These are phyloP conservation scores for Ambrosia hybrid DNA, from an alignment of 140 eudicot species.

Conservation along the genomic window DNA sequence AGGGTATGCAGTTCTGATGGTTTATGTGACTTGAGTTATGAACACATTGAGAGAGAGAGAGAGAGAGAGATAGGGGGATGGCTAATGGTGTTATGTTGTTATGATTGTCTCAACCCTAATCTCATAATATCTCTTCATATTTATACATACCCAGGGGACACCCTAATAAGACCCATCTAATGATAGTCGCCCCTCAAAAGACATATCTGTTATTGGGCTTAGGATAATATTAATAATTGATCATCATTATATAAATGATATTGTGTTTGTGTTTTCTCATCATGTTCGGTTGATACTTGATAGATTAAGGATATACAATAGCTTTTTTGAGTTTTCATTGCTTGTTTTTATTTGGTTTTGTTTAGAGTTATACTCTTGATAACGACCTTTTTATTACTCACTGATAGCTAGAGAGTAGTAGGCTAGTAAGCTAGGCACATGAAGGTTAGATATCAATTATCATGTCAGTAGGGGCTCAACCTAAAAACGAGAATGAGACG, in stretches of 20 bases:
- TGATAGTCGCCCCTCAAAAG: too few species aligned
- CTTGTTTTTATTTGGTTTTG: neutral
- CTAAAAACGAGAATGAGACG: neutral
- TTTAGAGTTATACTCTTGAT: neutral
- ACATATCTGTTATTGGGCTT: too few species aligned
- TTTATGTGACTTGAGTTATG: too few species aligned
- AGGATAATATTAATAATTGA: too few species aligned
- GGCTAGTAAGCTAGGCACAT: neutral
- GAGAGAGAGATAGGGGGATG: too few species aligned
- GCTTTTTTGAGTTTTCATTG: neutral
- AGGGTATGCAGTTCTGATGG: too few species aligned
- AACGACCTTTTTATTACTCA: neutral
- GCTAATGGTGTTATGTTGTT: too few species aligned
- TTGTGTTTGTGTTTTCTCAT: conserved; percentile 10
- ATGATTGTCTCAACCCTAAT: too few species aligned
- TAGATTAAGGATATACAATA: neutral
- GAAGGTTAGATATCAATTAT: neutral
- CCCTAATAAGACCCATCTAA: too few species aligned
- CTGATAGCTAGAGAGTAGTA: neutral
- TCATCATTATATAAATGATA: conserved; percentile 3
- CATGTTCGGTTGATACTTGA: neutral
- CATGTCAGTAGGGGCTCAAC: neutral
- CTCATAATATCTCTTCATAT: too few species aligned
- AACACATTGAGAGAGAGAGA: too few species aligned
- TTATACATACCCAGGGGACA: too few species aligned